Base-by-base conservation (phyloP, 192 early-diverging fungal species). In the Phlyctochytrium bullatum region DNA sequence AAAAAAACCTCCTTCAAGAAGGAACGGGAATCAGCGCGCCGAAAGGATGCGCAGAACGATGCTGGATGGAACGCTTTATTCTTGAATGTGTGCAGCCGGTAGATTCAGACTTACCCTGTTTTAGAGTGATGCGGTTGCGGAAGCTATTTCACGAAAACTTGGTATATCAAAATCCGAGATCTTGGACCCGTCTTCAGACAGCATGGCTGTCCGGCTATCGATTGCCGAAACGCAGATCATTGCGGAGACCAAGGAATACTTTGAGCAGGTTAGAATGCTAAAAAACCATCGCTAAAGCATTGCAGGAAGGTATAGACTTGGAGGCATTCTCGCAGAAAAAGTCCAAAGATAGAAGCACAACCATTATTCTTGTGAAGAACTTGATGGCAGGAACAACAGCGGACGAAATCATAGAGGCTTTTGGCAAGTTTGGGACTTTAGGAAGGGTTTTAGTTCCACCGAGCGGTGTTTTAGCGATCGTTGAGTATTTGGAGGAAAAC, bases 201-300 rank as follows among this genome's bases (percentile, higher is more conserved):
- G 92, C 71, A 88, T 94, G 77, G 93, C 95, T 14, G 95, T 97
- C 2, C 83, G 94, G 27, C 80, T 99, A 62, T 95, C 97, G 0
- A 82, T 99, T 34, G 97, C 97, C n/a, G 97, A 99, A 80, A 97
- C 97, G 0, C 91, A 97, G 67, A 88, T 99, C 58, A 87, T 97
- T 66, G 86, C 85, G 68, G 95, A 99, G 69, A 97, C 97, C 17
- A 99, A 99, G 73, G 75, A 87, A 53, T 97, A 88, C 67, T 86
- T 99, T 59, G 89, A 92, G 70, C 82, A 90, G 34, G 77, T 77
- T 28, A 25, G 58, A 20, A 31, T 23, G 28, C 56, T 70, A 35
- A n/a, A 52, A 29, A 66, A 70, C 23, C n/a, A 32, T 68, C 72
- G 53, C 63, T 36, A n/a, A n/a, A n/a, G n/a, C n/a, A n/a, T 3